Evolutionary conservation across 2,329 filamentous ascomycete genomes (phyloP).

Genomic region (Aspergillus neotritici): DNA sequence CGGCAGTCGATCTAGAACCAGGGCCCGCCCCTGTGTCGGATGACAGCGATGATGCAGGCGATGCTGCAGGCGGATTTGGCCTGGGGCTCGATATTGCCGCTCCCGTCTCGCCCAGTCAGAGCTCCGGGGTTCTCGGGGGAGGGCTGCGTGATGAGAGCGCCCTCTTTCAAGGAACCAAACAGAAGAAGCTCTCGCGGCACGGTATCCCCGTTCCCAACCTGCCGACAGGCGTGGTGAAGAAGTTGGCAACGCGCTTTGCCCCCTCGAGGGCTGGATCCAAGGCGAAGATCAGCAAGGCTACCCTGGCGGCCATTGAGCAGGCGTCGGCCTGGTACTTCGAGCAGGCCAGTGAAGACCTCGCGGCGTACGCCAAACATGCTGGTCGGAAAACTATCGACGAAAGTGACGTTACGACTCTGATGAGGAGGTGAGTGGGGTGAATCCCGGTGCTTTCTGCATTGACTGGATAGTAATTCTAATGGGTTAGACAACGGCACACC

Average conservation of each 20-base stretch:
- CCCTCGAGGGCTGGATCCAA: slow-evolving; percentile 61
- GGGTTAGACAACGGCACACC: slow-evolving; percentile 68
- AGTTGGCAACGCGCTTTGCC: slow-evolving; percentile 59
- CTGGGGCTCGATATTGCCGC: slow-evolving; percentile 28
- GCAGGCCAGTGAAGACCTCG: slow-evolving; percentile 73
- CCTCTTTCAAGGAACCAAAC: slow-evolving; percentile 33
- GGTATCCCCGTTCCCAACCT: slow-evolving; percentile 72
- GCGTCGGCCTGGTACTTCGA: slow-evolving; percentile 91
- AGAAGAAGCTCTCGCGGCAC: slow-evolving; percentile 60
- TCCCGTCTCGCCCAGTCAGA: slow-evolving; percentile 26
- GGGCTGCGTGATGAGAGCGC: slow-evolving; percentile 31
- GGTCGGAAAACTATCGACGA: slow-evolving; percentile 81
- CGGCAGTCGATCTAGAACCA: slow-evolving; percentile 22
- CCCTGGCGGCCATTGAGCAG: slow-evolving; percentile 67
- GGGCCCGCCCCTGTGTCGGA: slow-evolving; percentile 23
- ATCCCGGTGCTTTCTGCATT: background rate
- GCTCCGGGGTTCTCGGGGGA: slow-evolving; percentile 29
- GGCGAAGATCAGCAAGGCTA: slow-evolving; percentile 66
- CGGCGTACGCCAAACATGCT: slow-evolving; percentile 73
- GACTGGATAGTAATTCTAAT: slow-evolving; percentile 28
- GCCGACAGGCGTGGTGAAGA: slow-evolving; percentile 67
- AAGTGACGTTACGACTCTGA: slow-evolving; percentile 72
- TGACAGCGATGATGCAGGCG: slow-evolving; percentile 19
- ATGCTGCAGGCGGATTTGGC: slow-evolving; percentile 25
- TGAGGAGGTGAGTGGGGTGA: slow-evolving; percentile 63